Percentiles rank a stretch among this genome's conserved stretches.
phyloP scores from a whole-genome alignment of 2,329 filamentous ascomycete genomes.

The Fusarium brevicatenulatum region DNA sequence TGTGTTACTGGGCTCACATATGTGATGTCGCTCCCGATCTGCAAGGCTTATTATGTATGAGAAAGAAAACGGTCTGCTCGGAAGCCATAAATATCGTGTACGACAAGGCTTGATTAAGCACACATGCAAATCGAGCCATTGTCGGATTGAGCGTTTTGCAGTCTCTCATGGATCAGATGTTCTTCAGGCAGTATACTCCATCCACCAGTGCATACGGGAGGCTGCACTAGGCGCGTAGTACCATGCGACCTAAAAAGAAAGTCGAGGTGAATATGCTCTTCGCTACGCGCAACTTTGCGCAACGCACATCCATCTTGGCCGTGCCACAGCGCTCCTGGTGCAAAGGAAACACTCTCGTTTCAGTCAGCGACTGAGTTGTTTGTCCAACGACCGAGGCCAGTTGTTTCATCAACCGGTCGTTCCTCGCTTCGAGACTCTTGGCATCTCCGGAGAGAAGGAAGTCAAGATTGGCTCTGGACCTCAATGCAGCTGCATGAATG shows the following conservation, averaged over 20 bases:
- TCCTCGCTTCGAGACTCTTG: slow-evolving; percentile 37
- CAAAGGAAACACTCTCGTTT: slow-evolving; percentile 5
- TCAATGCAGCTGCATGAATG: not conserved
- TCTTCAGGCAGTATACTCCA: slow-evolving; percentile 13
- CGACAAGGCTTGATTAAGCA: not conserved
- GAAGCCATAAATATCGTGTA: not conserved
- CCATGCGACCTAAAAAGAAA: slow-evolving; percentile 1
- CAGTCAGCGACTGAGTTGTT: slow-evolving; percentile 14
- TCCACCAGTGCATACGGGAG: slow-evolving; percentile 15
- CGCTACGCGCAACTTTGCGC: slow-evolving; percentile 3
- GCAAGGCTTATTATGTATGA: not conserved
- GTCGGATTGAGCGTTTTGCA: not conserved
- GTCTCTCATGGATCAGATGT: not conserved
- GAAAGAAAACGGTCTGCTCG: not conserved
- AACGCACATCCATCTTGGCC: slow-evolving; percentile 3
- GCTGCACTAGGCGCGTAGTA: slow-evolving; percentile 7
- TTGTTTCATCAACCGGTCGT: slow-evolving; percentile 34
- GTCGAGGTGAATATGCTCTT: not conserved
- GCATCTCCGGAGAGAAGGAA: slow-evolving; percentile 37
- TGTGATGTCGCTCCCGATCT: not conserved
- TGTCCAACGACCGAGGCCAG: slow-evolving; percentile 19
- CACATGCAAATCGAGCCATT: not conserved
- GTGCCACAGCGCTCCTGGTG: slow-evolving; percentile 5
- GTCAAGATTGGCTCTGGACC: slow-evolving; percentile 11
- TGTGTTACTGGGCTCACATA: slow-evolving; percentile 10